Evolutionary conservation across 345 rosid genomes (phyloP), one percentile per base, ranked within the genome.

Genomic region (Hibiscus trionum): DNA sequence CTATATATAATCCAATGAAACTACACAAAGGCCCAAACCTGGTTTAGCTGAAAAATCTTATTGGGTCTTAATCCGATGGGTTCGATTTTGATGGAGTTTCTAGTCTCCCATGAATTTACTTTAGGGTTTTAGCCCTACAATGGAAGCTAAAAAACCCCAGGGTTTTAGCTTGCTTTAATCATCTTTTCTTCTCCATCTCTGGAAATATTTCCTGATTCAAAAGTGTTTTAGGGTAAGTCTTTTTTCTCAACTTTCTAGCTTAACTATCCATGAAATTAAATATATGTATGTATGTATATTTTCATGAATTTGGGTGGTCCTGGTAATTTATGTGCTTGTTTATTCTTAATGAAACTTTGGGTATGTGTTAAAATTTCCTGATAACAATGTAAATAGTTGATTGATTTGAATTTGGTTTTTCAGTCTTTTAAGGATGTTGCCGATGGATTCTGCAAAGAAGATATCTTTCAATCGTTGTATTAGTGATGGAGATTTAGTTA

Each of bases 401-500:
- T 29, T 77, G 17, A 50, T 50, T 61, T 16, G 37, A 66, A 69
- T 10, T 4, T 50, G 24, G 33, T 69, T 44, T 44, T 19, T 29
- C 46, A 19, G 10, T 47, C 21, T 73, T 9, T 52, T 29, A 55
- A 35, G 57, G 73, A 94, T 91, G 99, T 73, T 90, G 75, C 78
- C 78, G n/a, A 73, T 78, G 50, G 93, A 86, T 62, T 70, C 85
- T 39, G 71, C 77, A 19, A 85, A 86, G 56, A 87, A 74, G 73
- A 76, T 91, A 21, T 88, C 96, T 21, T 91, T 90, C 74, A 73
- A 66, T 3, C 84, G 84, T 55, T 76, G 42, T 68, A 89, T 92
- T 33, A 68, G 64, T 35, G 83, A 88, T 71, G 98, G 99, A 5
- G 98, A 95, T 75, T 77, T 92, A 77, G 91, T 89, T 62, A 81